Evolutionary conservation across 306 rosid genomes (phyloP).

Genomic region (Quercus parvula): DNA sequence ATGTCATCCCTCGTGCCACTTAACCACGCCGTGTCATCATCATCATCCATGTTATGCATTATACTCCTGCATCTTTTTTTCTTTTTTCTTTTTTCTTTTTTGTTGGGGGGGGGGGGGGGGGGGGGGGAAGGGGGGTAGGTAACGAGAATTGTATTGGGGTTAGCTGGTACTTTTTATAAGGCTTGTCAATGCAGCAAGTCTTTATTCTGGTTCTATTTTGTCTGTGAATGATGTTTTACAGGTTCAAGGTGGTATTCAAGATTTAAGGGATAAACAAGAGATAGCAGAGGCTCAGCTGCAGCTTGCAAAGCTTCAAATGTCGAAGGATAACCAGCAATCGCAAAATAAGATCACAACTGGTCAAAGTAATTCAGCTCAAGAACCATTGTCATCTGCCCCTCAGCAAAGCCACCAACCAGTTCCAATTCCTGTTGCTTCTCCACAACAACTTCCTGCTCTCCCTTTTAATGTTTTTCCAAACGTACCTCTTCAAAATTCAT

Average conservation of each 20-base stretch:
- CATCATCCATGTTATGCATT: too few species aligned
- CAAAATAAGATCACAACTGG: constrained; percentile 11
- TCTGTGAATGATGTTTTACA: neutral
- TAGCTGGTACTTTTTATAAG: neutral
- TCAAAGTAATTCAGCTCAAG: constrained; percentile 7
- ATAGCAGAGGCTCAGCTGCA: constrained; percentile 27
- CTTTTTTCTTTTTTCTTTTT: too few species aligned
- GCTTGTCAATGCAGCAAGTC: neutral
- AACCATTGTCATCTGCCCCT: constrained; percentile 1
- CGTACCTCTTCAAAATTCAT: constrained; percentile 10
- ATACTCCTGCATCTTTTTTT: too few species aligned
- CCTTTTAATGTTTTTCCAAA: constrained; percentile 12
- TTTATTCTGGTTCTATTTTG: neutral
- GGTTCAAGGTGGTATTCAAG: constrained; percentile 36
- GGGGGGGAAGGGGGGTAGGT: too few species aligned
- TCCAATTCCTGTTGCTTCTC: constrained; percentile 13
- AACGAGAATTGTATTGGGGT: neutral
- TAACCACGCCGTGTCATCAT: too few species aligned
- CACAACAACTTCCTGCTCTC: constrained; percentile 11
- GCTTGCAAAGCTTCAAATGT: constrained; percentile 32
- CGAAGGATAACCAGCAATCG: constrained; percentile 9
- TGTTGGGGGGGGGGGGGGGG: too few species aligned
- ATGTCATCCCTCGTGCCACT: too few species aligned
- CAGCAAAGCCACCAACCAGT: constrained; percentile 21
- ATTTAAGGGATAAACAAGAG: constrained; percentile 39